A percentile compares a stretch with the other conserved stretches of the same genome.
Conservation (phyloP, 2,329 filamentous ascomycete species). For the Emergomyces orientalis region DNA sequence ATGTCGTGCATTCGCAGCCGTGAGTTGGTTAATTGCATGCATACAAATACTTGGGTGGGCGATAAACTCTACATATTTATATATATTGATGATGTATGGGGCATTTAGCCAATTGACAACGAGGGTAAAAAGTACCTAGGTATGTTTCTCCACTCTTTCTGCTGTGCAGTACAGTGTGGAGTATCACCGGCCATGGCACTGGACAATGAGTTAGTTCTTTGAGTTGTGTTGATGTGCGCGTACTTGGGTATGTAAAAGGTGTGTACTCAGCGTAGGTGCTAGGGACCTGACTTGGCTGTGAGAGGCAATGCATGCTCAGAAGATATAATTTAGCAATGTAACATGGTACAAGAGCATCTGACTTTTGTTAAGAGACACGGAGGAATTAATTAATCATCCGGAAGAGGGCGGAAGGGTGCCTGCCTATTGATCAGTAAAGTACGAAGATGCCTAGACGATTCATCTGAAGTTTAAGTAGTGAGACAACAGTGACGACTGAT, state of each 20-base stretch:
- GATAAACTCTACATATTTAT: too few species aligned
- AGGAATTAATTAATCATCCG: conserved; percentile 5
- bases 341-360: not conserved
- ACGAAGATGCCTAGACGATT: not conserved
- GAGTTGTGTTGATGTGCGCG: too few species aligned
- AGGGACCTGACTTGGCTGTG: not conserved
- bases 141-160: not conserved
- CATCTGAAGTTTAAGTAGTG: not conserved
- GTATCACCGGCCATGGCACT: too few species aligned
- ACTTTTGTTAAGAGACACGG: not conserved
- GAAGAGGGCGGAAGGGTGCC: not conserved
- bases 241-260: too few species aligned
- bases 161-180: not conserved
- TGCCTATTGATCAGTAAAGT: too few species aligned
- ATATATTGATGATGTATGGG: too few species aligned
- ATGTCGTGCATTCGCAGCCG: not conserved
- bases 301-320: not conserved
- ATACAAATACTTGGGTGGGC: not conserved
- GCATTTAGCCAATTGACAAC: not conserved
- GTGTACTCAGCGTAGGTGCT: too few species aligned
- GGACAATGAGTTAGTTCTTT: not conserved
- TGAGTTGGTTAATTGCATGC: not conserved
- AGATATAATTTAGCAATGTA: not conserved
- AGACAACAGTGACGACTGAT: not conserved
- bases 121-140: not conserved